These are phyloP conservation scores for Syncephalastrum monosporum DNA, from an alignment of 371 early-diverging fungal species.

Conservation along the genomic window DNA sequence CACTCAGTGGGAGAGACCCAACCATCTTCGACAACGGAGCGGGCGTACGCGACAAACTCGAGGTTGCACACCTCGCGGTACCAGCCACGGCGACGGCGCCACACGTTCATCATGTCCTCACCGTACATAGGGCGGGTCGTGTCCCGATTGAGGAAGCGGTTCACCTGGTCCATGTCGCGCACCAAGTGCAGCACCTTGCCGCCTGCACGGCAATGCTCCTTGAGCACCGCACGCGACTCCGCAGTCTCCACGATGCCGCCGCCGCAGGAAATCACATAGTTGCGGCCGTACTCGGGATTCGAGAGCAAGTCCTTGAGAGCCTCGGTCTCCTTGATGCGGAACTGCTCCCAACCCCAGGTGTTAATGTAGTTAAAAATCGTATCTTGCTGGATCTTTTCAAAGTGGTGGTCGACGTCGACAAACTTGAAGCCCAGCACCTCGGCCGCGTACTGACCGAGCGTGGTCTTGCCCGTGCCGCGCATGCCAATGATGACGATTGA, in stretches of 20 bases:
- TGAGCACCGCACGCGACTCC: constrained; percentile 63
- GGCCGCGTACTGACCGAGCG: constrained; percentile 78
- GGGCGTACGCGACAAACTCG: constrained; percentile 71
- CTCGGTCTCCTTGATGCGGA: constrained; percentile 78
- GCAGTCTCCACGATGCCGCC: constrained; percentile 93
- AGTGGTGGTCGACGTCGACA: constrained; percentile 87
- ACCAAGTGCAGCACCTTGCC: constrained; percentile 80
- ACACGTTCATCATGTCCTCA: constrained; percentile 81
- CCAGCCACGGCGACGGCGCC: constrained; percentile 73
- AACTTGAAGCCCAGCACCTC: constrained; percentile 66
- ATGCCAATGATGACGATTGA: constrained; percentile 92
- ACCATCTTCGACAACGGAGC: constrained; percentile 34
- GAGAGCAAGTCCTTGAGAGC: constrained; percentile 49
- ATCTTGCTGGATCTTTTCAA: constrained; percentile 66
- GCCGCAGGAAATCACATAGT: constrained; percentile 87
- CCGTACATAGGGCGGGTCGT: constrained; percentile 83
- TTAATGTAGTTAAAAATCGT: constrained; percentile 81
- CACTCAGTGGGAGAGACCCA: constrained; percentile 55
- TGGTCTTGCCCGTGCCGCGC: constrained; percentile 97
- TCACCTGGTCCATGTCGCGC: constrained; percentile 81
- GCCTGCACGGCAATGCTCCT: constrained; percentile 52
- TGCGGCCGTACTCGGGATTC: constrained; percentile 40
- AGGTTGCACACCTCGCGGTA: constrained; percentile 79
- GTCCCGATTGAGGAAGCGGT: constrained; percentile 76
- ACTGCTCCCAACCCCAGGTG: constrained; percentile 86